A percentile compares a stretch with the other conserved stretches of the same genome.
Conservation (phyloP, 257 asterid genomes). For the Haberlea rhodopensis region DNA sequence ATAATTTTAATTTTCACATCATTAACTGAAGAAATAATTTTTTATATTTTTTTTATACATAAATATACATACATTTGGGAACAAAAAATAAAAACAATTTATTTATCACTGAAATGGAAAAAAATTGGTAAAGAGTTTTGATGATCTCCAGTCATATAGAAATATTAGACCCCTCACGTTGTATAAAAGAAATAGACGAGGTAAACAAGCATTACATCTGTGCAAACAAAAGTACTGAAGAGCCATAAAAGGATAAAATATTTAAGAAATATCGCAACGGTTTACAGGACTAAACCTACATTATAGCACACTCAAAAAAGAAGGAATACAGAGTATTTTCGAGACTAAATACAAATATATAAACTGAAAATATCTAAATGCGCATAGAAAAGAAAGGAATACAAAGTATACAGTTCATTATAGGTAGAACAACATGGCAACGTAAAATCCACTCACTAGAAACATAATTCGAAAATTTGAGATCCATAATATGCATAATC, state of each 20-base stretch:
- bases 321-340: not conserved
- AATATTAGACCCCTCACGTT: not conserved
- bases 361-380: no score
- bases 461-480: no score
- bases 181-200: not conserved
- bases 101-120: no score
- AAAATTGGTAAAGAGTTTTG: not conserved
- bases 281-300: constrained; percentile 5
- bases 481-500: no score
- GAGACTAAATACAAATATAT: not conserved
- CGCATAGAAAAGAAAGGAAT: no score
- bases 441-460: no score
- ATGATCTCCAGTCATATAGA: not conserved
- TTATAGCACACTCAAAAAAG: not conserved
- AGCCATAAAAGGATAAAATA: not conserved
- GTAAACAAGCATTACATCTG: not conserved
- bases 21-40: not conserved
- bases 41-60: not conserved
- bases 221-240: not conserved
- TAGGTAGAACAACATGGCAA: no score
- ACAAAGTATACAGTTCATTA: no score
- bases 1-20: not conserved
- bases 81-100: no score
- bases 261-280: not conserved
- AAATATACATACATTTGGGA: not conserved